These are phyloP conservation scores for Thymus mandschuricus DNA, from an alignment of 257 asterid species.

Conservation along the genomic window DNA sequence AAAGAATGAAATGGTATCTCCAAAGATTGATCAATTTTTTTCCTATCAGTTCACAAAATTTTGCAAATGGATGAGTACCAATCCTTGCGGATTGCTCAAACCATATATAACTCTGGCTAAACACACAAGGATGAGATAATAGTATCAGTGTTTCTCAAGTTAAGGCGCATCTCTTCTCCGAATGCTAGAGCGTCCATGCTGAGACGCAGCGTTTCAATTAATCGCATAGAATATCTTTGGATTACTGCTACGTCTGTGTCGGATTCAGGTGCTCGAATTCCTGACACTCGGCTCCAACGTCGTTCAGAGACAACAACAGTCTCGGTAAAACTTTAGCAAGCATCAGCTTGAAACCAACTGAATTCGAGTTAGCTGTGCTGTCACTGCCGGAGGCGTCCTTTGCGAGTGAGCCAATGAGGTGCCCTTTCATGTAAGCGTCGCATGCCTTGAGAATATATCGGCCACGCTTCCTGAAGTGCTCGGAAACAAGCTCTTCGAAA, in stretches of 20 bases:
- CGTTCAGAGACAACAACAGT: constrained; percentile 61
- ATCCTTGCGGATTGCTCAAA: constrained; percentile 30
- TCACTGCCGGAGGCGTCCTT: constrained; percentile 61
- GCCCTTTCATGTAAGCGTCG: constrained; percentile 92
- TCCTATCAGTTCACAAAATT: constrained; percentile 26
- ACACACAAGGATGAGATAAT: constrained; percentile 11
- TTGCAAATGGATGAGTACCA: constrained; percentile 27
- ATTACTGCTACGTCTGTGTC: constrained; percentile 42
- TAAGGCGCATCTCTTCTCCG: background rate
- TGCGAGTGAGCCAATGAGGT: constrained; percentile 80
- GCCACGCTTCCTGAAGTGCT: constrained; percentile 88
- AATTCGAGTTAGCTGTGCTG: constrained; percentile 55
- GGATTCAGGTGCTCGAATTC: constrained; percentile 64
- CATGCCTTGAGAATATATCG: constrained; percentile 88
- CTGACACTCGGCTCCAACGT: constrained; percentile 74
- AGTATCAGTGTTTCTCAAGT: constrained; percentile 4
- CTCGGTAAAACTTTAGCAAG: constrained; percentile 80
- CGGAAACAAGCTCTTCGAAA: constrained; percentile 73
- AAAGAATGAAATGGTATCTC: background rate
- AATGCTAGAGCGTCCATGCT: background rate
- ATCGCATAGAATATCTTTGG: constrained; percentile 29
- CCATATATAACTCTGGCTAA: constrained; percentile 20
- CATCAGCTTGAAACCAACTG: constrained; percentile 96
- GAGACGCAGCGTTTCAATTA: constrained; percentile 2
- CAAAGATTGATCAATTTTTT: constrained; percentile 26